phyloP scores from a whole-genome alignment of 2,329 filamentous ascomycete species.

The Arthrinium puccinioides region DNA sequence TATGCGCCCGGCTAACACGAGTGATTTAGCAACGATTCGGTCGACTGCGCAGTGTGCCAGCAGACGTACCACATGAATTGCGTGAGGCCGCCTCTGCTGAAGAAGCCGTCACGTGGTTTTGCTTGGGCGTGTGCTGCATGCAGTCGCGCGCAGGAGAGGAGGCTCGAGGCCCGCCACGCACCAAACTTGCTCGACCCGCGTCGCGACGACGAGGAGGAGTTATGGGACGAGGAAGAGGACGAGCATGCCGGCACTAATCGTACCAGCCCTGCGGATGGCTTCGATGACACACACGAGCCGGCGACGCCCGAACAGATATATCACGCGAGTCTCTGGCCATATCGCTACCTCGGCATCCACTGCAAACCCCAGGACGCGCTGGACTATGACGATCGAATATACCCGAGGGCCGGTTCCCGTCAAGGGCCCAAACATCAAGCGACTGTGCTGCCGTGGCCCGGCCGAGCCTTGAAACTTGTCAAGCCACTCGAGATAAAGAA shows the following conservation, averaged over 20 bases:
- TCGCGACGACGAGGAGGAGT: conserved; percentile 58
- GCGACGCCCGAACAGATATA: conserved; percentile 82
- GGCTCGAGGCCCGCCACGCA: conserved; percentile 82
- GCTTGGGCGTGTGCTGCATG: conserved; percentile 97
- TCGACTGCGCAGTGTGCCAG: conserved; percentile 91
- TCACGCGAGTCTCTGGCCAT: conserved; percentile 91
- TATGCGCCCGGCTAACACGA: conserved; percentile 17
- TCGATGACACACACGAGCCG: conserved; percentile 46
- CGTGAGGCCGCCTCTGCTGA: conserved; percentile 82
- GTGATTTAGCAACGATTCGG: conserved; percentile 84
- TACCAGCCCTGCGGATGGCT: conserved; percentile 57
- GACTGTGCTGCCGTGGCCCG: conserved; percentile 76
- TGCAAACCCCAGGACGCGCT: conserved; percentile 92
- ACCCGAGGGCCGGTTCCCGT: conserved; percentile 88
- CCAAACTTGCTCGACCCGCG: conserved; percentile 65
- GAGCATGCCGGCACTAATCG: conserved; percentile 53
- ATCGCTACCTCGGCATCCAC: conserved; percentile 91
- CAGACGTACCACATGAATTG: conserved; percentile 99
- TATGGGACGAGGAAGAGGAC: conserved; percentile 62
- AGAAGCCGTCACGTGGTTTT: conserved; percentile 95
- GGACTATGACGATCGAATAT: conserved; percentile 96
- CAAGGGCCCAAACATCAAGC: conserved; percentile 90
- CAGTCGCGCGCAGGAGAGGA: conserved; percentile 90
- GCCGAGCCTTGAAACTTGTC: conserved; percentile 80
- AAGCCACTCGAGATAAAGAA: conserved; percentile 84